Conservation (phyloP, 257 asterid species). For the Przewalskia tangutica region DNA sequence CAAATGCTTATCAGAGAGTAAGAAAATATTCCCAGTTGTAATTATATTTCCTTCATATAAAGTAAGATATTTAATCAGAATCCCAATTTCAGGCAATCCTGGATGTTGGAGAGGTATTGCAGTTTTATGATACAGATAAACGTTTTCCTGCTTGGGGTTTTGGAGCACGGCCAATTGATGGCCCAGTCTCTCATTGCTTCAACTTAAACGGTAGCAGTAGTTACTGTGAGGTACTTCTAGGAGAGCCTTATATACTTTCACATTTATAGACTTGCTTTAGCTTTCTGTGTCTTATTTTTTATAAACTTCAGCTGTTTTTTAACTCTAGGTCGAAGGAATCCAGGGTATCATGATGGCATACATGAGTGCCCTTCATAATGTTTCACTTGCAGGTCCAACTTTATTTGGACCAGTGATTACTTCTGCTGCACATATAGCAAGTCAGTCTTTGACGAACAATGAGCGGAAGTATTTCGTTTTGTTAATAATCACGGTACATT, state of each 20-base stretch:
- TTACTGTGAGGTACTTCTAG: conserved; percentile 59
- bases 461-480: conserved; percentile 72
- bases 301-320: not conserved
- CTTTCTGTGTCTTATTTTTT: not conserved
- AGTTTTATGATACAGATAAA: conserved; percentile 79
- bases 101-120: conserved; percentile 87
- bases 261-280: not conserved
- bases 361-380: conserved; percentile 78
- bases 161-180: conserved; percentile 98
- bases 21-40: conserved; percentile 23
- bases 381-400: conserved; percentile 96
- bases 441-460: conserved; percentile 56
- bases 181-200: conserved; percentile 97
- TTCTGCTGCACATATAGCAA: conserved; percentile 78
- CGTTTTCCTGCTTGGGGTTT: conserved; percentile 98
- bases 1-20: conserved; percentile 91
- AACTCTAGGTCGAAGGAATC: conserved; percentile 78
- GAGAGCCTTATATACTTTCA: not conserved
- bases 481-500: conserved; percentile 80
- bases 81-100: conserved; percentile 56
- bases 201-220: conserved; percentile 88
- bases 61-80: conserved; percentile 13
- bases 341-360: conserved; percentile 82
- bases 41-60: conserved; percentile 5
- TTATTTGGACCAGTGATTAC: conserved; percentile 85